These are phyloP conservation scores for Pichia occidentalis DNA, from an alignment of 805 yeast species.

Conservation along the genomic window DNA sequence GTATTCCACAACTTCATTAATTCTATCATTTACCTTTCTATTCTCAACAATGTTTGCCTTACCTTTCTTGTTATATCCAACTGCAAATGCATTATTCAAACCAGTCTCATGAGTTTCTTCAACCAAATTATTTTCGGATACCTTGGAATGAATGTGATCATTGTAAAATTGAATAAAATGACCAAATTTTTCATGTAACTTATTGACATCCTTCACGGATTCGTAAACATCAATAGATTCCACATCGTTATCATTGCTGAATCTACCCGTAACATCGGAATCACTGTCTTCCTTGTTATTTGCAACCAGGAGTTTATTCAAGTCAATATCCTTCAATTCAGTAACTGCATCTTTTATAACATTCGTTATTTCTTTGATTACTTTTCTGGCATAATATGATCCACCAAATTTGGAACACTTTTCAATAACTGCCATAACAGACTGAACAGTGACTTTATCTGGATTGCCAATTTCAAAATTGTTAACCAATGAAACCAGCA, in stretches of 20 bases:
- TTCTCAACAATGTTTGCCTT: constrained; percentile 10
- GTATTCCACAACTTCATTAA: constrained; percentile 14
- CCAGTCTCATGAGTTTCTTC: constrained; percentile 2
- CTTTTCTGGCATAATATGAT: constrained; percentile 38
- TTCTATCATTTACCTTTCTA: constrained; percentile 16
- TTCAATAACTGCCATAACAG: constrained; percentile 44
- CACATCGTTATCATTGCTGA: constrained; percentile 20
- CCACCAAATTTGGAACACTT: constrained; percentile 40
- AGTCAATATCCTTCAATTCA: constrained; percentile 15
- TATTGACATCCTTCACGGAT: constrained; percentile 20
- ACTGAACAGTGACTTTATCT: constrained; percentile 48
- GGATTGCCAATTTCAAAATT: constrained; percentile 29
- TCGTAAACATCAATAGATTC: constrained; percentile 16
- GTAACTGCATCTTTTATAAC: constrained; percentile 41
- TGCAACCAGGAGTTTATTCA: constrained; percentile 34
- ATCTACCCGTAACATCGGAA: constrained; percentile 19
- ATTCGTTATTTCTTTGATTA: constrained; percentile 52
- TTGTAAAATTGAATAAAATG: constrained; percentile 13
- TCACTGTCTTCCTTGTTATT: constrained; percentile 13
- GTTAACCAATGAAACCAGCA: constrained; percentile 50
- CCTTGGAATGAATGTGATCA: background rate
- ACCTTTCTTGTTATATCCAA: constrained; percentile 19
- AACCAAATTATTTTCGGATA: background rate
- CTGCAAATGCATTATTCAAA: constrained; percentile 16
- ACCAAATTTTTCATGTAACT: constrained; percentile 20